Conservation (phyloP, 2,329 filamentous ascomycete genomes). For the Neocucurbitaria cava region DNA sequence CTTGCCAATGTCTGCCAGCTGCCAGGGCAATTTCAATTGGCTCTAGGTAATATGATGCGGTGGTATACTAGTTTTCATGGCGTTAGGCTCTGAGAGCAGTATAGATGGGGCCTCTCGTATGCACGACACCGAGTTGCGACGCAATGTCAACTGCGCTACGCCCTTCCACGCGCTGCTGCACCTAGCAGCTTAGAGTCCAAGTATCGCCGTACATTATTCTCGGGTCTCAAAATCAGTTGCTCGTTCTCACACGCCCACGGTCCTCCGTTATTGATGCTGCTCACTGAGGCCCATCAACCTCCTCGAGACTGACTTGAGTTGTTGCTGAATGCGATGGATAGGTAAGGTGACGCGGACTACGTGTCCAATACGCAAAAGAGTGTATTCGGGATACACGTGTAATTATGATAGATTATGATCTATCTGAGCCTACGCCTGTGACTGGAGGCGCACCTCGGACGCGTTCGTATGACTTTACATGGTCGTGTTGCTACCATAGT, state of each 20-base stretch:
- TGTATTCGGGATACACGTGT: neutral
- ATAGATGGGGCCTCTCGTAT: slow-evolving; percentile 55
- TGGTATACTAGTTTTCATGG: slow-evolving; percentile 59
- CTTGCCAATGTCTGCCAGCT: no score
- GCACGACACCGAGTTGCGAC: slow-evolving; percentile 54
- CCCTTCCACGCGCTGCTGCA: no score
- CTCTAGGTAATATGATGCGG: slow-evolving; percentile 54
- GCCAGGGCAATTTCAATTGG: slow-evolving; percentile 65
- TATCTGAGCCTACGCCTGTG: slow-evolving; percentile 22
- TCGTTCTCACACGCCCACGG: slow-evolving; percentile 62
- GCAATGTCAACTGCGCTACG: slow-evolving; percentile 49
- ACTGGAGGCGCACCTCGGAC: slow-evolving; percentile 14
- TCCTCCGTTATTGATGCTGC: slow-evolving; percentile 62
- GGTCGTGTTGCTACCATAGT: neutral
- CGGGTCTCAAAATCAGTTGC: slow-evolving; percentile 57
- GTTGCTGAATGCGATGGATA: slow-evolving; percentile 46
- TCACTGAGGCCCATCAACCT: slow-evolving; percentile 62
- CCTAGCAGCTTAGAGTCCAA: no score
- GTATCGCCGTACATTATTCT: slow-evolving; percentile 57
- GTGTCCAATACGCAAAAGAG: slow-evolving; percentile 58
- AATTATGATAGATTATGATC: neutral
- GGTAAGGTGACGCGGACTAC: slow-evolving; percentile 58
- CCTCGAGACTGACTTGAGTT: slow-evolving; percentile 51
- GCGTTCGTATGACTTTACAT: slow-evolving; percentile 5
- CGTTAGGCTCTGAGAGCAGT: slow-evolving; percentile 64